Evolutionary conservation across 331 rosid genomes (phyloP), one percentile per base, ranked within the genome.

Genomic region (Cydonia oblonga): DNA sequence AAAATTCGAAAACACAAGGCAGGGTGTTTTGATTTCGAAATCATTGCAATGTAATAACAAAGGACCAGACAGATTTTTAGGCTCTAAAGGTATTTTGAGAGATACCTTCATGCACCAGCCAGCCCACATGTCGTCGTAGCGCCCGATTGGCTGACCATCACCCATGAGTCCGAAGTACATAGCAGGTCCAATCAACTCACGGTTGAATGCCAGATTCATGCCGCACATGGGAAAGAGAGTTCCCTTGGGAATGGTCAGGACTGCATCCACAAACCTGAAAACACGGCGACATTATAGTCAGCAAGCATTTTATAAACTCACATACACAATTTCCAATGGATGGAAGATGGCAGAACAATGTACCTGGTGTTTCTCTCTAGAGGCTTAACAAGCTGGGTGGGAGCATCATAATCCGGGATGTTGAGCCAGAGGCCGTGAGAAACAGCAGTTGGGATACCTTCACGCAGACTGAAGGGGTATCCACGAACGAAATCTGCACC

Each of bases 131-230:
- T 84, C 88, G 26, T 84, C 88, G 57, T 84, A 84, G 28, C 88
- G 88, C 33, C 88, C 88, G 7, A 84, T 81, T 26, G 88, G 88
- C 76, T 84, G 88, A 68, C 88, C 88, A 70, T 84, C 88, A 52
- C 88, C 88, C 88, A 84, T 84, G 71, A 84, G 88, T 65, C 88
- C 88, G 10, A 84, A 84, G 68, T 84, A 84, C 88, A 84, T 84
- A 12, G 88, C 88, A 44, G 88, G 76, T 49, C 88, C 88, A 23
- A 84, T 84, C 71, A 84, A 62, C 35, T 84, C 84, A 10, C 88
- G 88, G 82, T 84, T 26, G 81, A 84, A 84, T 24, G 84, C 83
- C 78, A 84, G 75, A 46, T 84, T 84, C 88, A 84, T 84, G 7
- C 88, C 88, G 23, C 88, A 84, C 88, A 84, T 84, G 73, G 88